Evolutionary conservation across 2,329 filamentous ascomycete genomes (phyloP).

Genomic region (Penicillium sp.): DNA sequence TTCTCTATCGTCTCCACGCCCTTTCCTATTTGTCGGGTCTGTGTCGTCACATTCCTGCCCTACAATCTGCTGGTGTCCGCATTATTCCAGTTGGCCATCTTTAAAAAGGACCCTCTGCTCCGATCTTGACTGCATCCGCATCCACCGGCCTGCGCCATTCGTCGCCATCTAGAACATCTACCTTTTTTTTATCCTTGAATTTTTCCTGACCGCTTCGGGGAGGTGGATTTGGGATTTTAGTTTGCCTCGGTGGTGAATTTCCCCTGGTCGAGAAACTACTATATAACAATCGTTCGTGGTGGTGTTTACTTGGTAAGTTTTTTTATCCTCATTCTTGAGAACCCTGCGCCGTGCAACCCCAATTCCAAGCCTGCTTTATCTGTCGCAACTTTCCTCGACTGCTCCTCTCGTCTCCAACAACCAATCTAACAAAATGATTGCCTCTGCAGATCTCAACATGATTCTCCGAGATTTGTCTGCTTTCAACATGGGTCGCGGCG

Average conservation of each 20-base stretch:
- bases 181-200: slow-evolving; percentile 17
- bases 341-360: slow-evolving; percentile 18
- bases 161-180: slow-evolving; percentile 35
- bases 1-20: slow-evolving; percentile 8
- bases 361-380: slow-evolving; percentile 9
- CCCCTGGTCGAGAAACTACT: slow-evolving; percentile 21
- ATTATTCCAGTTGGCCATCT: slow-evolving; percentile 36
- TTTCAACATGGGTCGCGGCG: slow-evolving; percentile 58
- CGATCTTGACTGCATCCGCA: slow-evolving; percentile 46
- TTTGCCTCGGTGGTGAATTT: slow-evolving; percentile 24
- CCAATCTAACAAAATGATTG: slow-evolving; percentile 43
- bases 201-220: slow-evolving; percentile 24
- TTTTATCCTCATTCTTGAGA: slow-evolving; percentile 22
- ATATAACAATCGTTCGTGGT: slow-evolving; percentile 35
- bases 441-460: slow-evolving; percentile 46
- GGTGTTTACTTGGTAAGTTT: slow-evolving; percentile 32
- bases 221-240: slow-evolving; percentile 33
- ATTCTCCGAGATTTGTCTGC: slow-evolving; percentile 49
- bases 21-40: slow-evolving; percentile 29
- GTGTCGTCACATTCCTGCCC: slow-evolving; percentile 43
- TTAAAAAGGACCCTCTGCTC: slow-evolving; percentile 45
- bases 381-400: slow-evolving; percentile 14
- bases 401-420: neutral
- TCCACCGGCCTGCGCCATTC: slow-evolving; percentile 35
- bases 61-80: slow-evolving; percentile 36